phyloP scores from a whole-genome alignment of 2,329 filamentous ascomycete genomes.

The Gnomoniopsis smithogilvyi region DNA sequence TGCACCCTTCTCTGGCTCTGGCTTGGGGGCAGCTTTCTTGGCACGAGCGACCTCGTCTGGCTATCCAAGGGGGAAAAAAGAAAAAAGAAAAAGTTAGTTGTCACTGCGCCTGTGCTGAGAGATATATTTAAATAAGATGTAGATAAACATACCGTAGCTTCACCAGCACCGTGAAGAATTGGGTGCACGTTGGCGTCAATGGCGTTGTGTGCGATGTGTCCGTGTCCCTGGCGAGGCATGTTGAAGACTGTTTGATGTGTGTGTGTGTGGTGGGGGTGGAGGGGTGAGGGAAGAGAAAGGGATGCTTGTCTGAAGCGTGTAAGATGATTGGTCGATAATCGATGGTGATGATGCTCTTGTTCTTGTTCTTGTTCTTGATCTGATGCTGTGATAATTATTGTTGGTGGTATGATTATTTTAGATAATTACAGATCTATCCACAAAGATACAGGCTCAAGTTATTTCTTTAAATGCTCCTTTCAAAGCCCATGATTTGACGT shows the following conservation, averaged over 20 bases:
- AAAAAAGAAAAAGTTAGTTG: too few species aligned
- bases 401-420: background rate
- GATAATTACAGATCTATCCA: too few species aligned
- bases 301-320: background rate
- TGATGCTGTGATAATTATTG: background rate
- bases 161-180: conserved; percentile 43
- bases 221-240: conserved; percentile 51
- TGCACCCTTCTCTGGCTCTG: conserved; percentile 42
- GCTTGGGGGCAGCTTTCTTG: conserved; percentile 47
- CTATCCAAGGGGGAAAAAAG: too few species aligned
- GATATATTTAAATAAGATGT: too few species aligned
- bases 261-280: conserved; percentile 2
- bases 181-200: conserved; percentile 34
- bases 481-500: background rate
- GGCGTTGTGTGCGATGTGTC: conserved; percentile 42
- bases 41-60: conserved; percentile 38
- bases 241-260: conserved; percentile 24
- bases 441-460: background rate
- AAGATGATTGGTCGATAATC: background rate
- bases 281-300: background rate
- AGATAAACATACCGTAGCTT: conserved; percentile 31
- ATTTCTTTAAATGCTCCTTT: background rate
- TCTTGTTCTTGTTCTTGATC: background rate
- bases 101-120: too few species aligned
- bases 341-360: background rate